Evolutionary conservation across 441 rosid genomes (phyloP).

Genomic region (Pelargonium fulgidum): DNA sequence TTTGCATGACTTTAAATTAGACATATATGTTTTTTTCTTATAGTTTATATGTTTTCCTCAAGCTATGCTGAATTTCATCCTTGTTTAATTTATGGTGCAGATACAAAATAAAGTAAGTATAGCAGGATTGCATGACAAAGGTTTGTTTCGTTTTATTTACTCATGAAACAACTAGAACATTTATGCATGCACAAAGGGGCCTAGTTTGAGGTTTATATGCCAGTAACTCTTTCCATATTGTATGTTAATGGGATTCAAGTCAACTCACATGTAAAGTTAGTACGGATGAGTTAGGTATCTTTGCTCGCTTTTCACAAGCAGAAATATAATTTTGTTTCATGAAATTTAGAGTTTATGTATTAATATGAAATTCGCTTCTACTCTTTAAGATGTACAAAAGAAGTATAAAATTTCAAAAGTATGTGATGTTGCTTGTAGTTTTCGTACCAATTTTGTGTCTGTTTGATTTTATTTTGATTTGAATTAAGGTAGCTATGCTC

Average conservation of each 20-base stretch:
- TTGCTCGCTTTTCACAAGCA: background rate
- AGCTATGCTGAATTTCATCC: constrained; percentile 9
- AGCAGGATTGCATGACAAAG: constrained; percentile 95
- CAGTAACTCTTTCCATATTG: constrained; percentile 8
- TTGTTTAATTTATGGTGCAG: constrained; percentile 41
- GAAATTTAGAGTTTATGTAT: background rate
- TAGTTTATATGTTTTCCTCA: background rate
- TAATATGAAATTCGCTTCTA: background rate
- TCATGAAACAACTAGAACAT: background rate
- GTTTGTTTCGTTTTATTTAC: constrained; percentile 31
- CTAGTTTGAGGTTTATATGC: constrained; percentile 9
- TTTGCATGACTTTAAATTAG: background rate
- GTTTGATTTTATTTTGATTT: background rate
- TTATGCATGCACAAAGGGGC: background rate
- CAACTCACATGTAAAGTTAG: background rate
- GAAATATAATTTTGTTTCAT: background rate
- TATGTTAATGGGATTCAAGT: constrained; percentile 1
- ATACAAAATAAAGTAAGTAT: constrained; percentile 49
- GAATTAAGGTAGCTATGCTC: background rate
- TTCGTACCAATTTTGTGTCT: background rate
- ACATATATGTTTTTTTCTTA: background rate
- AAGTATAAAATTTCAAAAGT: background rate
- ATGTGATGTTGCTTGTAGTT: background rate
- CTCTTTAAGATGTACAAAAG: background rate
- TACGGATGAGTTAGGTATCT: constrained; percentile 12